A percentile compares a stretch with the other conserved stretches of the same genome.
Conservation (phyloP, 192 early-diverging fungal genomes). For the Ramicandelaber brevisporus region DNA sequence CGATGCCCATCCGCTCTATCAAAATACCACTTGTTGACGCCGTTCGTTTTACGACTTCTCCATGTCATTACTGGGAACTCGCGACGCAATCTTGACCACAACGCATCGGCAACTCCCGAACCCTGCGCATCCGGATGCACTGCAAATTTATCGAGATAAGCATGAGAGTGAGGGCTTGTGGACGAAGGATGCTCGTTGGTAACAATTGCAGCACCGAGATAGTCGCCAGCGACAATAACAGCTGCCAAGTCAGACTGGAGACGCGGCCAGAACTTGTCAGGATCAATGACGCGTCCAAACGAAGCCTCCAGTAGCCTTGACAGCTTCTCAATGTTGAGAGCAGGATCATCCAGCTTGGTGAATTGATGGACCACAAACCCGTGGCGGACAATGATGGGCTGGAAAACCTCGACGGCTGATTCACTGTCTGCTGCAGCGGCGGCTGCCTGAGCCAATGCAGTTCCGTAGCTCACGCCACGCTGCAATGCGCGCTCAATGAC, state of each 20-base stretch:
- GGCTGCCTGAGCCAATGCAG: slow-evolving; percentile 1
- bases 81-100: slow-evolving; percentile 56
- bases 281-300: slow-evolving; percentile 36
- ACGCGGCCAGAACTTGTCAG: slow-evolving; percentile 18
- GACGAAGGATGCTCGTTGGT: slow-evolving; percentile 30
- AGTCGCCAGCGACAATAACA: slow-evolving; percentile 69
- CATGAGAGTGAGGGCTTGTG: background rate
- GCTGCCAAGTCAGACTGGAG: slow-evolving; percentile 18
- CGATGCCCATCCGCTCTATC: slow-evolving; percentile 64
- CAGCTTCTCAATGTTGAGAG: slow-evolving; percentile 24
- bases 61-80: slow-evolving; percentile 47
- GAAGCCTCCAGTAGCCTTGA: slow-evolving; percentile 40
- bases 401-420: too few relatives aligned
- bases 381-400: slow-evolving; percentile 52
- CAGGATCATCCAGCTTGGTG: slow-evolving; percentile 14
- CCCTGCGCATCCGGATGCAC: slow-evolving; percentile 69
- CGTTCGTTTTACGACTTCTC: slow-evolving; percentile 63
- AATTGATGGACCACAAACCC: slow-evolving; percentile 40
- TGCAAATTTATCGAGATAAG: slow-evolving; percentile 85
- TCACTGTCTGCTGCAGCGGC: too few relatives aligned
- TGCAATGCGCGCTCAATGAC: too few relatives aligned
- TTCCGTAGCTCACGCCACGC: too few relatives aligned
- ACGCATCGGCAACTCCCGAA: slow-evolving; percentile 78
- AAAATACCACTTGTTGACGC: slow-evolving; percentile 95
- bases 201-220: slow-evolving; percentile 71